Percentiles rank a stretch among this genome's conserved stretches.
Conservation (phyloP, 2,329 filamentous ascomycete species). For the Colletotrichum falcatum region DNA sequence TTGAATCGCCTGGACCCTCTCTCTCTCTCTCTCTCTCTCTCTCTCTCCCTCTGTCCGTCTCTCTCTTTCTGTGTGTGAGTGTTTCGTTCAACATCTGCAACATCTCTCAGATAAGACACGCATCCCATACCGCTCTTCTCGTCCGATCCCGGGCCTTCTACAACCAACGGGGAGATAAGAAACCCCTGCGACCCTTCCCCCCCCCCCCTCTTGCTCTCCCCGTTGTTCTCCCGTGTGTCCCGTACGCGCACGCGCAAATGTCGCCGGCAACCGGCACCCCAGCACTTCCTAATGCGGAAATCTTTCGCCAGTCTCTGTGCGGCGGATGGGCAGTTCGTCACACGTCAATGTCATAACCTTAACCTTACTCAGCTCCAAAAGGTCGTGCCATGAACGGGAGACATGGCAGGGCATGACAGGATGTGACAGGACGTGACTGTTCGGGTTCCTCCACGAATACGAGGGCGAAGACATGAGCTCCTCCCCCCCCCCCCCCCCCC, state of each 20-base stretch:
- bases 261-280: too few relatives aligned
- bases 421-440: too few relatives aligned
- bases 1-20: not conserved
- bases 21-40: not conserved
- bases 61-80: too few relatives aligned
- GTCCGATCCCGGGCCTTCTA: too few relatives aligned
- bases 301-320: not conserved
- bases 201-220: too few relatives aligned
- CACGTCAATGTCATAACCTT: slow-evolving; percentile 13
- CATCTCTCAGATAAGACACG: not conserved
- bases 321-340: slow-evolving; percentile 9
- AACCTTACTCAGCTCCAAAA: slow-evolving; percentile 3
- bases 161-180: not conserved
- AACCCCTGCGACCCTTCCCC: too few relatives aligned
- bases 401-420: not conserved
- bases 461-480: not conserved
- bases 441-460: not conserved
- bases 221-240: too few relatives aligned
- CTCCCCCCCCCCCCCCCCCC: not conserved
- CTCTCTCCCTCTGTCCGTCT: too few relatives aligned
- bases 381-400: not conserved
- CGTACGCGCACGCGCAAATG: too few relatives aligned
- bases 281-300: not conserved
- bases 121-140: not conserved
- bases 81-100: not conserved